Evolutionary conservation across 1,284 basidiomycete genomes (phyloP).

Genomic region (Cutaneotrichosporon dermatis): DNA sequence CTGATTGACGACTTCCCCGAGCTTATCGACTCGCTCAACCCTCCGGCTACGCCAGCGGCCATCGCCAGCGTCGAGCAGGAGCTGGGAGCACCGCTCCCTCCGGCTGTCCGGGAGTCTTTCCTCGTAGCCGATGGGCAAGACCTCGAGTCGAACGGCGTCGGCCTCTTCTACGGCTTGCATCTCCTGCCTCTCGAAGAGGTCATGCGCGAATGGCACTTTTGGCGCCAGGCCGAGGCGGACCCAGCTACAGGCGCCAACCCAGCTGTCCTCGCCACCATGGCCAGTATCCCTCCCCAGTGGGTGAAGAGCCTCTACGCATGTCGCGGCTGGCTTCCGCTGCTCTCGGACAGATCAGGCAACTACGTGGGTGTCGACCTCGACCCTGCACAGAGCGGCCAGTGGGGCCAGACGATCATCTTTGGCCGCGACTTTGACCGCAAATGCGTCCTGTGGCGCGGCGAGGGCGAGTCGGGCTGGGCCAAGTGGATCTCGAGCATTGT

Average conservation of each 20-base stretch:
- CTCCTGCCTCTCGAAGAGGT: constrained; percentile 83
- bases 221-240: constrained; percentile 84
- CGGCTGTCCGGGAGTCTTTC: constrained; percentile 77
- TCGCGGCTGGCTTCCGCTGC: constrained; percentile 91
- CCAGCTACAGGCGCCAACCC: constrained; percentile 65
- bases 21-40: constrained; percentile 83
- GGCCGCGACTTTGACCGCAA: constrained; percentile 98
- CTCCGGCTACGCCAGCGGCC: constrained; percentile 69
- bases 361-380: constrained; percentile 94
- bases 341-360: constrained; percentile 90
- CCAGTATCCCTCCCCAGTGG: constrained; percentile 86
- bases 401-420: constrained; percentile 95
- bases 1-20: constrained; percentile 79
- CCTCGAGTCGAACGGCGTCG: constrained; percentile 61
- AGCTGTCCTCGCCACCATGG: constrained; percentile 70
- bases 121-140: constrained; percentile 79
- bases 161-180: constrained; percentile 80
- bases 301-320: constrained; percentile 85
- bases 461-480: constrained; percentile 89
- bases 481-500: constrained; percentile 88
- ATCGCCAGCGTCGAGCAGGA: constrained; percentile 72
- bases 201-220: constrained; percentile 86
- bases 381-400: constrained; percentile 67
- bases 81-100: constrained; percentile 72
- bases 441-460: constrained; percentile 86